Conservation (phyloP, 1,284 basidiomycete species). For the Phlebopus sp. region DNA sequence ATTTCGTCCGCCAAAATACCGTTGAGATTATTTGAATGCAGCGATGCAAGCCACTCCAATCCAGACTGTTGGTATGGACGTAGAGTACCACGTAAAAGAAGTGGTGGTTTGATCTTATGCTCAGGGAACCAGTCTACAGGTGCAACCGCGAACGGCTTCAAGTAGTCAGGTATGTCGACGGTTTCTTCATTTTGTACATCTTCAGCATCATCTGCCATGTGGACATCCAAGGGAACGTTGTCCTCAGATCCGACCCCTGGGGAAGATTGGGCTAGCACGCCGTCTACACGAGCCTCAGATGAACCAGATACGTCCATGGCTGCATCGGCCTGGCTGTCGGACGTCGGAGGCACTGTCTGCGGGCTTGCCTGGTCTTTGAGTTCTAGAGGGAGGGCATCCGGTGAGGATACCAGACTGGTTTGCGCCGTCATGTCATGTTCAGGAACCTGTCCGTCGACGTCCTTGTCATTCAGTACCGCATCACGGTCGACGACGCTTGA, state of each 20-base stretch:
- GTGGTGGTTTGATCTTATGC: conserved; percentile 66
- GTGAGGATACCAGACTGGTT: background rate
- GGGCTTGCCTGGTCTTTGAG: too few species aligned
- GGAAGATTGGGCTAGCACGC: too few species aligned
- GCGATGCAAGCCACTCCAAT: conserved; percentile 90
- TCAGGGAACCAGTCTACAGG: conserved; percentile 63
- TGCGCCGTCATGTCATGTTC: background rate
- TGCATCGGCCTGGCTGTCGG: too few species aligned
- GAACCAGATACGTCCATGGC: too few species aligned
- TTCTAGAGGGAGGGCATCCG: background rate
- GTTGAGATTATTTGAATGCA: conserved; percentile 86
- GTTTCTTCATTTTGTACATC: conserved; percentile 14
- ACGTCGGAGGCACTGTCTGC: too few species aligned
- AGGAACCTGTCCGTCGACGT: conserved; percentile 2
- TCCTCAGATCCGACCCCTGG: too few species aligned
- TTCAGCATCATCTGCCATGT: background rate
- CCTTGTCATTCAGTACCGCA: conserved; percentile 10
- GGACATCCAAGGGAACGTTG: background rate
- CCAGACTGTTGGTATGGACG: conserved; percentile 95
- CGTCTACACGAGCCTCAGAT: too few species aligned
- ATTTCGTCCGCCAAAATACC: conserved; percentile 94
- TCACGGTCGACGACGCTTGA: conserved; percentile 32
- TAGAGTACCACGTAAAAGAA: conserved; percentile 83
- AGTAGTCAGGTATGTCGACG: conserved; percentile 50
- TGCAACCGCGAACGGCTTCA: conserved; percentile 65